Base-by-base conservation (phyloP, 306 rosid species). In the Dryas alaskensis region DNA sequence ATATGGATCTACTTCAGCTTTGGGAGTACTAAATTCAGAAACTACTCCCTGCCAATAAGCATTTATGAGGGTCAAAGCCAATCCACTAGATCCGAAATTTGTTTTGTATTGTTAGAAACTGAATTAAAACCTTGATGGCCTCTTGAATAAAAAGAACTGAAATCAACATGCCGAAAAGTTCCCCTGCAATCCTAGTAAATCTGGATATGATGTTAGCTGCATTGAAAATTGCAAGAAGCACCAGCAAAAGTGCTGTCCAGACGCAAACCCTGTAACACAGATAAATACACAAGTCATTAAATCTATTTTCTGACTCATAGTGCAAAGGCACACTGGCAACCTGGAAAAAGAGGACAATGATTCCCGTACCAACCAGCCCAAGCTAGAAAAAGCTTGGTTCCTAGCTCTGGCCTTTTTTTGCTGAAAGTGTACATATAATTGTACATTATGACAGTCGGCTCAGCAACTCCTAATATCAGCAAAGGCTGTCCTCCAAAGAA, bases 401-500 rank as follows among this genome's bases (percentile, higher is more conserved):
- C 98, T 73, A 94, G 80, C 13, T 83, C 84, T 0, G 86, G 80
- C 67, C 76, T 86, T 48, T 81, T 74, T 82, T 87, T 87, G 65
- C 91, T 82, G 69, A 91, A 91, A 70, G 76, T 88, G 91, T 86
- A 91, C 83, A 93, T 63, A 55, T 91, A 93, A 1, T 79, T 91
- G 85, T 91, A 93, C 98, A 91, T 91, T 40, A 93, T 90, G 59
- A 89, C 87, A 5, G 98, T 93, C 11, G 98, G 98, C 58, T 93
- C 98, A 73, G 98, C 98, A 68, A 93, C 98, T 77, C 98, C 98
- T 3, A 93, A 47, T 37, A 93, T 75, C 73, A 91, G 60, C 47
- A 93, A 87, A 43, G 98, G 98, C 17, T 93, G 98, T 1, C 98
- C 97, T 31, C 97, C 98, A 13, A 91, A 68, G 59, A 93, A 75